Evolutionary conservation across 305 asterid genomes (phyloP), one percentile per base, ranked within the genome.

Genomic region (Rubia peregrina): DNA sequence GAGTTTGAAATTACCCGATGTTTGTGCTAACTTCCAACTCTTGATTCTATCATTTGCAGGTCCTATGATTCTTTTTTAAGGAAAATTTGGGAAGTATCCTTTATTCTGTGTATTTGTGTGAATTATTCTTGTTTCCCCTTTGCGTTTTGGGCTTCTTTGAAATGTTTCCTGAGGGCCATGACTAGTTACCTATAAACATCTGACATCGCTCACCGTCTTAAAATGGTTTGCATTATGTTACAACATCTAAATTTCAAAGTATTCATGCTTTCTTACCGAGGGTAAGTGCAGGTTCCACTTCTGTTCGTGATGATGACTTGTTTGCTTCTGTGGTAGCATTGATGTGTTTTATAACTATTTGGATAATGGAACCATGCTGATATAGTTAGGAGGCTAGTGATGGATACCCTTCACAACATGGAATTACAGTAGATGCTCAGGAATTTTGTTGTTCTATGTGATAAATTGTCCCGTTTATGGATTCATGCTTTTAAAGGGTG

Each of bases 21-120:
- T n/a, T n/a, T n/a, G n/a, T n/a, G n/a, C 69, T 4, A 53, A 11
- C 36, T n/a, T 30, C 68, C 16, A 13, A 55, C 73, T 75, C 12
- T 68, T 16, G 61, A 13, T 70, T 81, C 53, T 80, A 44, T 75
- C 33, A 56, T 69, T 83, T 83, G 87, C 96, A 95, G 99, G 99
- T 61, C 99, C 99, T 60, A 95, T 98, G 41, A 83, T 95, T 74
- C 89, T 95, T 59, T 95, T 95, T 82, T 95, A 98, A 95, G 81
- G 99, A 95, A 92, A 95, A 95, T 85, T 98, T 98, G 8, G 99
- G 99, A 84, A 95, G 99, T 91, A 91, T 91, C 98, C 90, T 91
- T 95, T 86, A 69, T 44, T 74, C 61, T 38, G 40, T 55, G 41
- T 46, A 9, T 40, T 74, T 43, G 44, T 55, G 70, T 55, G 36